These are phyloP conservation scores for Paulownia fortunei DNA, from an alignment of 257 asterid genomes.

Conservation along the genomic window DNA sequence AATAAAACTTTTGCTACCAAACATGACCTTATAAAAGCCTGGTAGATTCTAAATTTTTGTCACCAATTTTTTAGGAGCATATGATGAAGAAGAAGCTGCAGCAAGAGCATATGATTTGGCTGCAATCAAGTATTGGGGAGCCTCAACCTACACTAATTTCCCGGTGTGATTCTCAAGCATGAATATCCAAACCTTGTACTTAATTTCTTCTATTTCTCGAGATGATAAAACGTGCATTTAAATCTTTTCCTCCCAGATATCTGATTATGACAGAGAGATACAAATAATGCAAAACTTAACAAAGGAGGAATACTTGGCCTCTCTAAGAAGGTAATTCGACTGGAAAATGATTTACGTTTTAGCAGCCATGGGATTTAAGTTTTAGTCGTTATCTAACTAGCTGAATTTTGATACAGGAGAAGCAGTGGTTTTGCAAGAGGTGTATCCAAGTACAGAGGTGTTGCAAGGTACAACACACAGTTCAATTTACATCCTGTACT, in stretches of 20 bases:
- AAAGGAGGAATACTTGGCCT: constrained; percentile 75
- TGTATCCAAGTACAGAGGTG: constrained; percentile 80
- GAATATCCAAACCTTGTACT: not conserved
- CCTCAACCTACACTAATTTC: constrained; percentile 74
- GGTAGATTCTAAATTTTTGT: not conserved
- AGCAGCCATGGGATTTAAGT: not conserved
- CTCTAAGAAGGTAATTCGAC: constrained; percentile 65
- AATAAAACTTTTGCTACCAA: not conserved
- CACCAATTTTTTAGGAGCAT: constrained; percentile 55
- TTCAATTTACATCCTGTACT: not conserved
- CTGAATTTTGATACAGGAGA: constrained; percentile 49
- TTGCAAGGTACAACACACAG: constrained; percentile 55
- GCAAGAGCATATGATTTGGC: constrained; percentile 93
- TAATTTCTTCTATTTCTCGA: not conserved
- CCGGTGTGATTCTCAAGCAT: constrained; percentile 51
- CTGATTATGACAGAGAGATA: constrained; percentile 63
- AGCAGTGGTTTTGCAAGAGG: constrained; percentile 91
- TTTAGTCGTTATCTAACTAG: constrained; percentile 3
- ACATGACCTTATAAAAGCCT: not conserved
- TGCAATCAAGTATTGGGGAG: constrained; percentile 87
- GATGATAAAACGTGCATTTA: not conserved
- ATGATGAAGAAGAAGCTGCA: constrained; percentile 88
- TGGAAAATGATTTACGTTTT: not conserved
- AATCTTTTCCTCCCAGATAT: constrained; percentile 40
- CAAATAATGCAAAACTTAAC: constrained; percentile 68